Evolutionary conservation across 805 yeast species (phyloP).

Genomic region (Teunomyces lycoperdinae): DNA sequence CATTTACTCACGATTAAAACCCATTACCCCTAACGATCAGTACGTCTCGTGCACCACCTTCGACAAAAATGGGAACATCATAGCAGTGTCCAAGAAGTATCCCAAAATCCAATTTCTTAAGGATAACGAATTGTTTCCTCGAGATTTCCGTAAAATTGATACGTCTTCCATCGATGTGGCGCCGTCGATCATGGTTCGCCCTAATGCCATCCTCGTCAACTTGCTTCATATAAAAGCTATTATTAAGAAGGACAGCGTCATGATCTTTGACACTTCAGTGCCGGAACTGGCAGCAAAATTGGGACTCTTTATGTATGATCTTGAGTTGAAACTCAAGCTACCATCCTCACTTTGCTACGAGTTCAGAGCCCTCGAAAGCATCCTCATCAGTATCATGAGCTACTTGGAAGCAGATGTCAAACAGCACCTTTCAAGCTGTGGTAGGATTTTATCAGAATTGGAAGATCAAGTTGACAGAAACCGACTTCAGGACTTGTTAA

Average conservation of each 20-base stretch:
- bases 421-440: constrained; percentile 55
- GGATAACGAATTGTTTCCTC: constrained; percentile 73
- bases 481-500: constrained; percentile 66
- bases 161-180: constrained; percentile 73
- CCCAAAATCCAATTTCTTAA: constrained; percentile 69
- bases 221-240: constrained; percentile 86
- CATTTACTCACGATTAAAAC: constrained; percentile 6
- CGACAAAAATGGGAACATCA: constrained; percentile 64
- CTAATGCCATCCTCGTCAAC: constrained; percentile 74
- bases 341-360: constrained; percentile 51
- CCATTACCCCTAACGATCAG: constrained; percentile 41
- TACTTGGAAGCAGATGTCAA: constrained; percentile 73
- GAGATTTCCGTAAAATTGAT: constrained; percentile 86
- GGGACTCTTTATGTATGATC: constrained; percentile 80
- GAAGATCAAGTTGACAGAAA: constrained; percentile 81
- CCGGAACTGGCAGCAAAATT: constrained; percentile 66
- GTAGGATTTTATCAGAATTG: constrained; percentile 60
- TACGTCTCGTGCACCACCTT: constrained; percentile 79
- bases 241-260: constrained; percentile 73
- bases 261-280: constrained; percentile 76
- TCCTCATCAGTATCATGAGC: constrained; percentile 76
- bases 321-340: constrained; percentile 65
- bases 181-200: constrained; percentile 82
- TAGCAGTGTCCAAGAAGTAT: constrained; percentile 67
- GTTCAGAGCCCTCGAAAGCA: constrained; percentile 78